Conservation (phyloP, 805 yeast genomes). For the Yamadazyma laniorum region DNA sequence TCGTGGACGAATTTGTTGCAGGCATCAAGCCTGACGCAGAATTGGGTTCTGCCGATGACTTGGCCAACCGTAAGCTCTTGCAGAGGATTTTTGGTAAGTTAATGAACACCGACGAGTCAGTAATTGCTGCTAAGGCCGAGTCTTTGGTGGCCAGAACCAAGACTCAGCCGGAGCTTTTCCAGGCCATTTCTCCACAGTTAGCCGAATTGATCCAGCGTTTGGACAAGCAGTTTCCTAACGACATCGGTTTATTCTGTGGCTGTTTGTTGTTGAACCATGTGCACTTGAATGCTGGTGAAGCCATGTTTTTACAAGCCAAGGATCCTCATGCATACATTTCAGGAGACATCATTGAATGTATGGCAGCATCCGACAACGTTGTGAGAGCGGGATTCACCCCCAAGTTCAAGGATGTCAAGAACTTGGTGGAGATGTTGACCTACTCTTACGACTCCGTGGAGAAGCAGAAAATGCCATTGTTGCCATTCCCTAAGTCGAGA, state of each 20-base stretch:
- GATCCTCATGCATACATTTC: conserved; percentile 97
- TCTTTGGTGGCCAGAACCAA: conserved; percentile 65
- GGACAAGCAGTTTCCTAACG: conserved; percentile 86
- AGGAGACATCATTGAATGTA: conserved; percentile 98
- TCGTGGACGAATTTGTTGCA: conserved; percentile 50
- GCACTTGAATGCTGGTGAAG: conserved; percentile 80
- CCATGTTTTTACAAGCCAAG: conserved; percentile 93
- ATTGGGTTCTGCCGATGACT: conserved; percentile 53
- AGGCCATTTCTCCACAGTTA: conserved; percentile 45
- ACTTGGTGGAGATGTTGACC: conserved; percentile 86
- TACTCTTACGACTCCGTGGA: conserved; percentile 86
- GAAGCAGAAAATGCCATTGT: conserved; percentile 85
- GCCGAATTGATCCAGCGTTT: conserved; percentile 75
- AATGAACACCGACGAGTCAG: conserved; percentile 76
- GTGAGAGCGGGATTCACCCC: conserved; percentile 99
- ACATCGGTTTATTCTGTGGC: conserved; percentile 95
- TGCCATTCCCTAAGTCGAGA: conserved; percentile 52
- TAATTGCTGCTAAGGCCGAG: conserved; percentile 56
- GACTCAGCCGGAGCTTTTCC: conserved; percentile 56
- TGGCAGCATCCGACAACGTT: conserved; percentile 99
- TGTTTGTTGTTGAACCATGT: conserved; percentile 90
- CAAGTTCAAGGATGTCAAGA: conserved; percentile 91
- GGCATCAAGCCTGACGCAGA: conserved; percentile 46
- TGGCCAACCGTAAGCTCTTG: conserved; percentile 59
- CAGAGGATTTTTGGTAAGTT: conserved; percentile 76